These are phyloP conservation scores for Psilocybe subaeruginosa DNA, from an alignment of 768 basidiomycete species.

Conservation along the genomic window DNA sequence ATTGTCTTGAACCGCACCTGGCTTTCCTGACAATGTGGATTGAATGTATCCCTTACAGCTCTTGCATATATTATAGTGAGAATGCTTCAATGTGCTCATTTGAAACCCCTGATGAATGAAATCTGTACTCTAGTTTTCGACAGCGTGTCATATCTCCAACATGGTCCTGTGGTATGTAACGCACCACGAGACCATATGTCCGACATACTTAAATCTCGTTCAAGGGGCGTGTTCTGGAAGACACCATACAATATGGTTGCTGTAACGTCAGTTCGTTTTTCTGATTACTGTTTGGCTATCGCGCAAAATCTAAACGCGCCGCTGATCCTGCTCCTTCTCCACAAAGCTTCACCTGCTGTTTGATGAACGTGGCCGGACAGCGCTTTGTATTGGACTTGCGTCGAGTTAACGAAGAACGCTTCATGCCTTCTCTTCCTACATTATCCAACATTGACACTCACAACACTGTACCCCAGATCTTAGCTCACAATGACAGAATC, in stretches of 20 bases:
- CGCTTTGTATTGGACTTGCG: conserved; percentile 23
- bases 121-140: conserved; percentile 8
- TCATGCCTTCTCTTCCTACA: not conserved
- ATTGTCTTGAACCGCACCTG: not conserved
- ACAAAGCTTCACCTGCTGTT: conserved; percentile 19
- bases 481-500: not conserved
- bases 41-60: not conserved
- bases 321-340: too few relatives aligned
- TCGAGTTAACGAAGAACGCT: conserved; percentile 2
- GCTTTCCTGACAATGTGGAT: too few relatives aligned
- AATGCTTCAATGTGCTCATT: too few relatives aligned
- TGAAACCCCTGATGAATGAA: not conserved
- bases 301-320: not conserved
- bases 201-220: not conserved
- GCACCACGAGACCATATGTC: not conserved
- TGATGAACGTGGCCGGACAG: conserved; percentile 21
- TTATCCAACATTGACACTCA: not conserved
- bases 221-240: conserved; percentile 4
- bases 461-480: not conserved
- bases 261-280: conserved; percentile 14
- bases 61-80: conserved; percentile 16
- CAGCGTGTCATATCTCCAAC: conserved; percentile 16
- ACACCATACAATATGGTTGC: conserved; percentile 20
- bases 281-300: not conserved
- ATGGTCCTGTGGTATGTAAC: conserved; percentile 19